A percentile compares a stretch with the other conserved stretches of the same genome.
These are phyloP conservation scores for Colletotrichum sp. DNA, from an alignment of 2,329 filamentous ascomycete species.

Conservation along the genomic window DNA sequence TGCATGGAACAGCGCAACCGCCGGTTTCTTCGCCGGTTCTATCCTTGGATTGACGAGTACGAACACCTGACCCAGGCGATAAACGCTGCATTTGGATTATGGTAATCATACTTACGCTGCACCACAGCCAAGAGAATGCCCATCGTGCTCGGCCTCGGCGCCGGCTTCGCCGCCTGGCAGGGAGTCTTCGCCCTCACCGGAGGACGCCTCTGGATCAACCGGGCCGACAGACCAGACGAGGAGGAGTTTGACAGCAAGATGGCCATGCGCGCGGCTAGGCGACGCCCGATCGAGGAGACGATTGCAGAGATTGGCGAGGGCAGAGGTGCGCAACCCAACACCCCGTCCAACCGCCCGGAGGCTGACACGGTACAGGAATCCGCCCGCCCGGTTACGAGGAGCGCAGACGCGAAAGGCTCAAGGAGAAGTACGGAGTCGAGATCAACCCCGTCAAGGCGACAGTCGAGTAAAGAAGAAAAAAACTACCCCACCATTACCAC, in stretches of 20 bases:
- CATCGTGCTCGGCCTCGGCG: constrained; percentile 72
- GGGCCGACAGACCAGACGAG: constrained; percentile 56
- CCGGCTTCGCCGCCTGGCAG: constrained; percentile 60
- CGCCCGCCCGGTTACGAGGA: constrained; percentile 83
- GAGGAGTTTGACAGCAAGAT: constrained; percentile 81
- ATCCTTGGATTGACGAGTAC: constrained; percentile 76
- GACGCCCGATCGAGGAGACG: constrained; percentile 79
- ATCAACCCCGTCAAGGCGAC: constrained; percentile 69
- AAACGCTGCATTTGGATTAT: neutral
- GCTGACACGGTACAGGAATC: constrained; percentile 64
- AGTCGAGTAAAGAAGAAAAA: constrained; percentile 39
- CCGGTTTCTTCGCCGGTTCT: constrained; percentile 77
- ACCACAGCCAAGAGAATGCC: constrained; percentile 61
- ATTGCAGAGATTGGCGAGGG: constrained; percentile 84
- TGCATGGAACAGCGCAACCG: constrained; percentile 74
- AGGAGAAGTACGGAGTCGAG: constrained; percentile 88
- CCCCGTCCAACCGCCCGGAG: neutral
- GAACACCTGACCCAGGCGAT: constrained; percentile 29
- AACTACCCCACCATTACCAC: neutral
- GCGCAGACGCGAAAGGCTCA: constrained; percentile 79
- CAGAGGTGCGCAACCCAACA: constrained; percentile 65
- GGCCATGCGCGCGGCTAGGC: constrained; percentile 73
- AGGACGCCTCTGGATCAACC: constrained; percentile 56
- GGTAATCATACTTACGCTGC: constrained; percentile 3
- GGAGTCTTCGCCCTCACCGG: constrained; percentile 73